phyloP scores from a whole-genome alignment of 2,329 filamentous ascomycete genomes.

The Ophiostoma piceae region DNA sequence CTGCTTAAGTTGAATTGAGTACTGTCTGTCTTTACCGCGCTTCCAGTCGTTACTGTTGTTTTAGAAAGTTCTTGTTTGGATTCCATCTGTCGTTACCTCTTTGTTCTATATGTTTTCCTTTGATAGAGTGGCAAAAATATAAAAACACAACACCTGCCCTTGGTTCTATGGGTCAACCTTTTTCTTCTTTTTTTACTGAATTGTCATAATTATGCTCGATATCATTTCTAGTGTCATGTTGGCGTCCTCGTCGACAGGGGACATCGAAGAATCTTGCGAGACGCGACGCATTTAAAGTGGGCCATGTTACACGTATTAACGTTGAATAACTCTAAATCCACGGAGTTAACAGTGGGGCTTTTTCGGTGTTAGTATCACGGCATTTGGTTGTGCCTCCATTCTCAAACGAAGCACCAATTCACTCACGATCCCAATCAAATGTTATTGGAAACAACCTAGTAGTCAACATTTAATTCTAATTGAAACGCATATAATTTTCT shows the following conservation, averaged over 20 bases:
- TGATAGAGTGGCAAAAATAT: neutral
- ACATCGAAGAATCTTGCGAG: neutral
- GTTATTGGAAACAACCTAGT: too few relatives aligned
- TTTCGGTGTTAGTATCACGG: neutral
- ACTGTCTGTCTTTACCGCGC: neutral
- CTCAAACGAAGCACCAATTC: too few relatives aligned
- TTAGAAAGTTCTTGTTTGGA: constrained; percentile 2
- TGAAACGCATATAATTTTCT: too few relatives aligned
- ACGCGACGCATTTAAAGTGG: neutral
- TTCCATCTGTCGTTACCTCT: neutral
- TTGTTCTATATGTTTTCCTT: neutral
- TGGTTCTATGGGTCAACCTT: neutral
- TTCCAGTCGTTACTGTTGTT: neutral
- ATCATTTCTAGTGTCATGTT: neutral
- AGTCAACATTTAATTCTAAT: too few relatives aligned
- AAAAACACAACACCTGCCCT: neutral
- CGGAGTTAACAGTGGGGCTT: neutral
- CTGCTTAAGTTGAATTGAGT: neutral
- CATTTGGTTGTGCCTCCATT: too few relatives aligned
- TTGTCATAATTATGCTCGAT: neutral
- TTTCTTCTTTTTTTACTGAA: too few relatives aligned
- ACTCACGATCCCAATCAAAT: too few relatives aligned
- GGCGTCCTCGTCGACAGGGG: neutral
- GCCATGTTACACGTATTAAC: neutral
- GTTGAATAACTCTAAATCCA: neutral